Evolutionary conservation across 1,284 basidiomycete genomes (phyloP).

Genomic region (Puccinia horiana): DNA sequence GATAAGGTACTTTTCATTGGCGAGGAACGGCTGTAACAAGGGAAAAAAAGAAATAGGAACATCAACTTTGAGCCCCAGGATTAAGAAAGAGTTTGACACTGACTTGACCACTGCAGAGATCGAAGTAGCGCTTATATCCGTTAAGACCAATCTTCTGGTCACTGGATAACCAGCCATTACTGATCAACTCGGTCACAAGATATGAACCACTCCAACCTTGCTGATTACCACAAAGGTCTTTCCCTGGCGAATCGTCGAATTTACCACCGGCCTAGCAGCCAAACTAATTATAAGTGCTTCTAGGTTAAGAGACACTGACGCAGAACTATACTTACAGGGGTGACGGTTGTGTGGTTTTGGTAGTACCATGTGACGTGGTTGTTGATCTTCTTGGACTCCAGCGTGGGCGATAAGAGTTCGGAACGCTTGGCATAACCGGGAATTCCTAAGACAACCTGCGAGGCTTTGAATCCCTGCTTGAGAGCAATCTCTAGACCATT

Average conservation of each 20-base stretch:
- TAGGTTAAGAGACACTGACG: neutral
- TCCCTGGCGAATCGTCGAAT: constrained; percentile 28
- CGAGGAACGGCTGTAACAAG: constrained; percentile 38
- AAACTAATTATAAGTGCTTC: neutral
- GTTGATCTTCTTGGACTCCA: neutral
- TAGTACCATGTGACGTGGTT: neutral
- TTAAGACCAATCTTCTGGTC: constrained; percentile 40
- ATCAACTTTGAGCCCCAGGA: neutral
- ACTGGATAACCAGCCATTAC: constrained; percentile 19
- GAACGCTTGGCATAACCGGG: constrained; percentile 30
- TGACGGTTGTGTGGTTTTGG: constrained; percentile 22
- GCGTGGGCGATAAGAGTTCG: constrained; percentile 2
- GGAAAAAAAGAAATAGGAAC: neutral
- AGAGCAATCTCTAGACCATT: neutral
- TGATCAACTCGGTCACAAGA: constrained; percentile 22
- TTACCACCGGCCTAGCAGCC: constrained; percentile 32
- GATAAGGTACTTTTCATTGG: constrained; percentile 43
- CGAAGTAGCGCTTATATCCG: constrained; percentile 38
- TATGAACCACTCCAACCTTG: constrained; percentile 28
- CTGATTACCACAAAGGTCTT: constrained; percentile 24
- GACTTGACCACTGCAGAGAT: constrained; percentile 40
- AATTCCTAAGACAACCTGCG: constrained; percentile 34
- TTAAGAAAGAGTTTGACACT: neutral
- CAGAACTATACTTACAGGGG: constrained; percentile 4
- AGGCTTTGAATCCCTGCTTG: constrained; percentile 33